Conservation (phyloP, 2,329 filamentous ascomycete genomes). For the Phyllosticta citrichinensis region DNA sequence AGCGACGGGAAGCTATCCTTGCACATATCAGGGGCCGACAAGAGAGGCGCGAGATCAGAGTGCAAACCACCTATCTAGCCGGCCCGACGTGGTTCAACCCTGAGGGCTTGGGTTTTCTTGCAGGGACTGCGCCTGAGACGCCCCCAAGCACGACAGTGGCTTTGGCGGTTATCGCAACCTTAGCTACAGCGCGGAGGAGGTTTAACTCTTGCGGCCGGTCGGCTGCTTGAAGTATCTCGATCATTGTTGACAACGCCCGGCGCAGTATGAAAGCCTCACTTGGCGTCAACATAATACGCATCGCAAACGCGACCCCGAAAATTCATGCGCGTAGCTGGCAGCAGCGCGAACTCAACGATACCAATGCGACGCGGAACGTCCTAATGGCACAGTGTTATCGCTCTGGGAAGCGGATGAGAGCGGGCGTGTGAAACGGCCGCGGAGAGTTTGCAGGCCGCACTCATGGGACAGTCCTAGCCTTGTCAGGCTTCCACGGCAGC, state of each 20-base stretch:
- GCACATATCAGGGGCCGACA: neutral
- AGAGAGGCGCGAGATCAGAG: neutral
- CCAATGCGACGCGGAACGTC: neutral
- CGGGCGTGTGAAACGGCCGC: slow-evolving; percentile 8
- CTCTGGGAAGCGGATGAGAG: slow-evolving; percentile 2
- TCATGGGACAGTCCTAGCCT: neutral
- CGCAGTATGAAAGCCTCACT: neutral
- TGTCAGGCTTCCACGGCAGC: neutral
- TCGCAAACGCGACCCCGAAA: neutral
- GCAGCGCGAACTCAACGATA: neutral
- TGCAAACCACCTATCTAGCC: neutral
- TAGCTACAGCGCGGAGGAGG: neutral
- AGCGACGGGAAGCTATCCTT: neutral
- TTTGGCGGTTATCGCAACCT: neutral
- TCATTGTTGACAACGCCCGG: neutral
- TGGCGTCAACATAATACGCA: neutral
- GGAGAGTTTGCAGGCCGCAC: neutral
- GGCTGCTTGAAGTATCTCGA: neutral
- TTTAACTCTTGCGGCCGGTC: neutral
- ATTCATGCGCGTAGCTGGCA: neutral
- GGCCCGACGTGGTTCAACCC: neutral
- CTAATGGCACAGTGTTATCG: neutral
- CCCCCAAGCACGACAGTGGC: neutral
- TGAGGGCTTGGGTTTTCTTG: neutral
- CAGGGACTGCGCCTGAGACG: neutral